Evolutionary conservation across 163 green algal genomes (phyloP), one percentile per base, ranked within the genome.

Genomic region (Scenedesmus sp.): DNA sequence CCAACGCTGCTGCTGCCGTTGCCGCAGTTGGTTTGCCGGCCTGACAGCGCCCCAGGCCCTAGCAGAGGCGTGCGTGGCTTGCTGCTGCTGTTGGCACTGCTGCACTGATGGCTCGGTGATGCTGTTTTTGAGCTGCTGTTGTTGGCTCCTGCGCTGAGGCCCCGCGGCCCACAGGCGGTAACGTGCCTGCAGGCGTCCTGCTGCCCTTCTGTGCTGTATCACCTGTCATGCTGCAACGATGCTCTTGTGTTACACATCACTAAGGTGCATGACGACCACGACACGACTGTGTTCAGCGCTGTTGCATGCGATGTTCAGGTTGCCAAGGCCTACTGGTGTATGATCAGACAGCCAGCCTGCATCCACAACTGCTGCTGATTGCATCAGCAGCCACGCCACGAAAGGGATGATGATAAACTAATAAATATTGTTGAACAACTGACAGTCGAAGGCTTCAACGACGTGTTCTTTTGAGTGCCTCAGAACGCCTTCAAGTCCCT

Each of bases 41-140:
- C 37, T 70, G 81, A 85, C 49, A 49, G 18, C 0, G 24, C 79
- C 22, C 42, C 5, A 40, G 30, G n/a, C 5, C 1, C 30, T 15
- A 49, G n/a, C 3, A 30, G 81, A 73, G 81, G 46, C 46, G 81
- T 86, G 40, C 42, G 30, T 73, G 81, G 81, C 26, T 86, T 86
- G 46, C 4, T 26, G 24, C n/a, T 86, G 46, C 81, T 86, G 49
- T 44, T 85, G 37, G 44, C 78, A 72, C 4, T 76, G 65, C 59
- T 72, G 59, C 65, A 26, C 26, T 12, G 65, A 22, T 76, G 65
- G 1, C 30, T 76, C 0, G 2, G 0, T 7, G 9, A 1, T 40
- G 65, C 30, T 76, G 65, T 30, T 76, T 76, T 76, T 0, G 79
- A 43, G 40, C 40, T 85, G 30, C 30, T 86, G 81, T 20, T 86